Evolutionary conservation across 257 asterid genomes (phyloP).

Genomic region (Marsdenia floribunda): DNA sequence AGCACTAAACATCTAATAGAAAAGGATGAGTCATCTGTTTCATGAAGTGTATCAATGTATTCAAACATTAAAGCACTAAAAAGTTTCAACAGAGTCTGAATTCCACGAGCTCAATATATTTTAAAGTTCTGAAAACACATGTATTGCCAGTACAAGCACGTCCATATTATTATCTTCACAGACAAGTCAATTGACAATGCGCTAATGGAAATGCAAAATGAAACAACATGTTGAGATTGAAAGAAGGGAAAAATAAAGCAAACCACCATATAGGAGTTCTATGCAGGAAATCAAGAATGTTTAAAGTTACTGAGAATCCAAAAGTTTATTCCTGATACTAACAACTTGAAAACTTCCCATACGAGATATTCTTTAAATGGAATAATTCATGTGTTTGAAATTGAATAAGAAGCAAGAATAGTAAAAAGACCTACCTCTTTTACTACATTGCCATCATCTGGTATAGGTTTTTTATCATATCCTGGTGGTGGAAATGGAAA

Average conservation of each 20-base stretch:
- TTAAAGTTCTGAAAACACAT: background rate
- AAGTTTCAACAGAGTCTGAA: background rate
- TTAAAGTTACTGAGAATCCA: background rate
- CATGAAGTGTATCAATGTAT: background rate
- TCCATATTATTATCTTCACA: background rate
- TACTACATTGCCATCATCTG: slow-evolving; percentile 13
- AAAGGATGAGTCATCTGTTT: background rate
- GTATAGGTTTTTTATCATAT: slow-evolving; percentile 29
- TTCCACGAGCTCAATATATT: background rate
- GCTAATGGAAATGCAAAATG: background rate
- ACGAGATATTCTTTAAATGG: background rate
- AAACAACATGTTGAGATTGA: background rate
- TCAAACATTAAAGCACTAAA: background rate
- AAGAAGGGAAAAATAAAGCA: background rate
- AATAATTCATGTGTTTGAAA: background rate
- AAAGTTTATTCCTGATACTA: background rate
- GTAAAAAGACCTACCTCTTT: slow-evolving; percentile 19
- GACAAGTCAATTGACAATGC: background rate
- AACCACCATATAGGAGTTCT: background rate
- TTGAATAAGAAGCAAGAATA: slow-evolving; percentile 4
- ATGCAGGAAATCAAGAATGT: background rate
- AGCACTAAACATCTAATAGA: background rate
- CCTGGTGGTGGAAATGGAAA: slow-evolving; percentile 97
- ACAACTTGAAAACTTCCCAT: background rate
- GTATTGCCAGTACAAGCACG: background rate